Conservation (phyloP, 2,329 filamentous ascomycete genomes). For the Tolypocladium sp. region DNA sequence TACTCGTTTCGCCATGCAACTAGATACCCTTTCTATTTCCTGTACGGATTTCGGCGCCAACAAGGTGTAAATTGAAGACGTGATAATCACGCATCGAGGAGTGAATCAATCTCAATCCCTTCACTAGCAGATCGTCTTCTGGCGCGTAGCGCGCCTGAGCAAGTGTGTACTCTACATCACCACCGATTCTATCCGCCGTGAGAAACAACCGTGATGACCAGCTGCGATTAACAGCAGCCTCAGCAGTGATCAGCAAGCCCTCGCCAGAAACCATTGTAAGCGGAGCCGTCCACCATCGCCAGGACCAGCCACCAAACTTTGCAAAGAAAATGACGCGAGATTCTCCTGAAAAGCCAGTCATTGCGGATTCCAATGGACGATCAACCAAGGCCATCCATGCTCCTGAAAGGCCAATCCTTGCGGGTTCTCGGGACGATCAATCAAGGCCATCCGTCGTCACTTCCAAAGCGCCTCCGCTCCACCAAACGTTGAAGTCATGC, state of each 20-base stretch:
- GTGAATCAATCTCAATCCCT: neutral
- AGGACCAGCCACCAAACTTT: neutral
- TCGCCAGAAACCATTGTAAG: neutral
- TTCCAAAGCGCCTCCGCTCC: neutral
- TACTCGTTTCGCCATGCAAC: slow-evolving; percentile 15
- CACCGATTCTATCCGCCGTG: neutral
- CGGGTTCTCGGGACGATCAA: too few relatives aligned
- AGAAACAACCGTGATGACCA: neutral
- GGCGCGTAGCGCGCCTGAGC: neutral
- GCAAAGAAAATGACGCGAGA: neutral
- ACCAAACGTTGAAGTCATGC: neutral
- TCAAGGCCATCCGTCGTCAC: neutral
- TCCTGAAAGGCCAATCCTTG: too few relatives aligned
- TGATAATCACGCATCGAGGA: neutral
- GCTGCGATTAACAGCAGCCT: neutral
- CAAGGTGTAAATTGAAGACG: neutral
- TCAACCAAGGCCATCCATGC: neutral
- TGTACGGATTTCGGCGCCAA: neutral
- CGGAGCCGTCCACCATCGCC: neutral
- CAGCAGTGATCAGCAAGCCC: neutral
- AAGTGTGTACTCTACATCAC: neutral
- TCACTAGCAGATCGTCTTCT: neutral
- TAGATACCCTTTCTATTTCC: slow-evolving; percentile 16
- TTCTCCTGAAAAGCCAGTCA: neutral
- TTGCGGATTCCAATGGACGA: neutral